Evolutionary conservation across 352 stramenopile genomes (phyloP).

Genomic region (Pilasporangium apinafurcum): DNA sequence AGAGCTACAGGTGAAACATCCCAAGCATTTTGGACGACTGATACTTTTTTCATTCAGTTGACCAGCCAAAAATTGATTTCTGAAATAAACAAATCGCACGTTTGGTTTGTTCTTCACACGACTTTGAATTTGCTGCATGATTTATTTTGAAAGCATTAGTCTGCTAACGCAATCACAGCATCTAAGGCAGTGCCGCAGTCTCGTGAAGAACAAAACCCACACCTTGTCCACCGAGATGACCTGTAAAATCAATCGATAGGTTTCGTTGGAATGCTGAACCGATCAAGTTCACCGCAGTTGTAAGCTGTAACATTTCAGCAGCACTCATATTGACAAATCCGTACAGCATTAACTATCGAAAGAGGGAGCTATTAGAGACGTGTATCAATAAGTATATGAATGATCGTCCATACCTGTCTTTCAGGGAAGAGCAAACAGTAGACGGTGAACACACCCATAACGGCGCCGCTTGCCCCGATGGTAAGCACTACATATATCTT

Average conservation of each 20-base stretch:
- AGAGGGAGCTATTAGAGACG: no score
- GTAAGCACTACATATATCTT: constrained; percentile 48
- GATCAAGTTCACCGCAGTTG: constrained; percentile 51
- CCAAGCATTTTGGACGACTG: no score
- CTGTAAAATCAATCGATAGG: constrained; percentile 64
- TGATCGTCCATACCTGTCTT: constrained; percentile 23
- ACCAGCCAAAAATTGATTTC: no score
- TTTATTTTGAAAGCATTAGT: no score
- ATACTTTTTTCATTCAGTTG: no score
- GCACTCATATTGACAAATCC: constrained; percentile 56
- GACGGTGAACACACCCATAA: constrained; percentile 74
- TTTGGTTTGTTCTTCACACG: no score
- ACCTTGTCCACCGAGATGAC: constrained; percentile 64
- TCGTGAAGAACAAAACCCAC: constrained; percentile 48
- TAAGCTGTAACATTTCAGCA: constrained; percentile 56
- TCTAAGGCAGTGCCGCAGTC: constrained; percentile 18
- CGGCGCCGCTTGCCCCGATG: constrained; percentile 71
- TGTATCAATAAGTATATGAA: constrained; percentile 1
- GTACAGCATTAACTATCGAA: constrained; percentile 46
- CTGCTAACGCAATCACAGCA: no score
- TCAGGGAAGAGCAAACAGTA: constrained; percentile 74
- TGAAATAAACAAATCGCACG: no score
- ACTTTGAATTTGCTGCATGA: no score
- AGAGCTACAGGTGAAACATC: no score
- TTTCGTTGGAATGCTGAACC: constrained; percentile 54